Conservation (phyloP, 2,329 filamentous ascomycete species). For the Trichoderma sp. region DNA sequence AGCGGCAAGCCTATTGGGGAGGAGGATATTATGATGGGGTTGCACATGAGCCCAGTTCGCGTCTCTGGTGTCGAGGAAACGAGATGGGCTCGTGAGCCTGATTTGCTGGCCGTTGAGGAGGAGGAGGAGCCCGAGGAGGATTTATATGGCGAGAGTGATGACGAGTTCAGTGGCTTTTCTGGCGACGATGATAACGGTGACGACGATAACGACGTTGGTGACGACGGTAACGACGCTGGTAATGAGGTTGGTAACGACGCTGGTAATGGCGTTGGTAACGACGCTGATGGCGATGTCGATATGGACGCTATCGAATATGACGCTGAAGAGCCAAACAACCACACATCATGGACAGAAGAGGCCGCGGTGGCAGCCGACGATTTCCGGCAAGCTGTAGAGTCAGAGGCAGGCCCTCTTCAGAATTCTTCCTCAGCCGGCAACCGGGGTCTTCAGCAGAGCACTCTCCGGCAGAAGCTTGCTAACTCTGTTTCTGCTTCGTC, state of each 20-base stretch:
- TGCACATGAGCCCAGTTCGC: conserved; percentile 60
- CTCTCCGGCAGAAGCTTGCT: conserved; percentile 33
- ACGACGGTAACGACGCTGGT: conserved; percentile 36
- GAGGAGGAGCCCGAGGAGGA: conserved; percentile 29
- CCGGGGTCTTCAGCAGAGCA: conserved; percentile 30
- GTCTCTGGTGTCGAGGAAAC: conserved; percentile 52
- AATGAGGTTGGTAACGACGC: too few relatives aligned
- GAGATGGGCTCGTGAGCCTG: conserved; percentile 35
- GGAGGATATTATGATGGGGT: conserved; percentile 64
- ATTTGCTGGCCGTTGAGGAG: conserved; percentile 47
- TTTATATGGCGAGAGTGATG: conserved; percentile 28
- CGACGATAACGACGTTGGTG: conserved; percentile 26
- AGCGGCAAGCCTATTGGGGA: conserved; percentile 68
- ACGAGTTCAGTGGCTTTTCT: conserved; percentile 23
- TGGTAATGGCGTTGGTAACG: conserved; percentile 42
- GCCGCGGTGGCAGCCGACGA: not conserved
- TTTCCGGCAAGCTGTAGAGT: conserved; percentile 32
- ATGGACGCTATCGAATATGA: conserved; percentile 42
- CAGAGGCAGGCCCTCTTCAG: conserved; percentile 51
- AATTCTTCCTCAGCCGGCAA: conserved; percentile 53
- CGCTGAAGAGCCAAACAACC: conserved; percentile 23
- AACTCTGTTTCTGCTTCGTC: conserved; percentile 48
- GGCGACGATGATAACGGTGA: conserved; percentile 29
- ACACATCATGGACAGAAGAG: not conserved
- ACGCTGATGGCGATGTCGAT: conserved; percentile 41